A percentile compares a stretch with the other conserved stretches of the same genome.
phyloP scores from a whole-genome alignment of 257 asterid species.

The Solanum tarapatanum region DNA sequence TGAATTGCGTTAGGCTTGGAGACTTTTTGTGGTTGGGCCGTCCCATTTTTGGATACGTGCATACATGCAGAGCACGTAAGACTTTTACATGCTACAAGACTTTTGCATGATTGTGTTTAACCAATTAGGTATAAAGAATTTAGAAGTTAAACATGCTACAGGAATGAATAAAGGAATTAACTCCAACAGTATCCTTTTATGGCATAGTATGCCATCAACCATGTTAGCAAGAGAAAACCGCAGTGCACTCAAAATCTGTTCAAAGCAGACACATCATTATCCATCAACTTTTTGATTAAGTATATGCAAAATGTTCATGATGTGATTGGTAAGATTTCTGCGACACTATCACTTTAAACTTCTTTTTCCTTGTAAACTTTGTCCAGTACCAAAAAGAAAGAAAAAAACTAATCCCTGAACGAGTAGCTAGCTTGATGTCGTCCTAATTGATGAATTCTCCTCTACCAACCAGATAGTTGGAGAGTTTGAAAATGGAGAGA shows the following conservation, averaged over 20 bases:
- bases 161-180: not conserved
- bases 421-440: not conserved
- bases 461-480: not conserved
- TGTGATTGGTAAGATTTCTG: not conserved
- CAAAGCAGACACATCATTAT: not conserved
- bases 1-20: not conserved
- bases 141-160: not conserved
- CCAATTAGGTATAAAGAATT: not conserved
- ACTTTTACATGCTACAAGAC: not conserved
- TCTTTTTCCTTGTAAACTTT: not conserved
- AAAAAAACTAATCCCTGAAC: not conserved
- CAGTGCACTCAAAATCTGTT: not conserved
- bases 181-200: not conserved
- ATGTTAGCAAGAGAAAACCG: not conserved
- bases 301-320: not conserved
- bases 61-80: too few relatives aligned
- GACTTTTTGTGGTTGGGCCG: not conserved
- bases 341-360: not conserved
- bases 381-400: not conserved
- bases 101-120: not conserved
- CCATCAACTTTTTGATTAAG: not conserved
- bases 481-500: not conserved
- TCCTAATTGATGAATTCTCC: not conserved
- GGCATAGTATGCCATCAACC: not conserved
- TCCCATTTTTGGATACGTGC: not conserved